Evolutionary conservation across 768 basidiomycete species (phyloP), one percentile per base, ranked within the genome.

Genomic region (Mycena albidolilacea): DNA sequence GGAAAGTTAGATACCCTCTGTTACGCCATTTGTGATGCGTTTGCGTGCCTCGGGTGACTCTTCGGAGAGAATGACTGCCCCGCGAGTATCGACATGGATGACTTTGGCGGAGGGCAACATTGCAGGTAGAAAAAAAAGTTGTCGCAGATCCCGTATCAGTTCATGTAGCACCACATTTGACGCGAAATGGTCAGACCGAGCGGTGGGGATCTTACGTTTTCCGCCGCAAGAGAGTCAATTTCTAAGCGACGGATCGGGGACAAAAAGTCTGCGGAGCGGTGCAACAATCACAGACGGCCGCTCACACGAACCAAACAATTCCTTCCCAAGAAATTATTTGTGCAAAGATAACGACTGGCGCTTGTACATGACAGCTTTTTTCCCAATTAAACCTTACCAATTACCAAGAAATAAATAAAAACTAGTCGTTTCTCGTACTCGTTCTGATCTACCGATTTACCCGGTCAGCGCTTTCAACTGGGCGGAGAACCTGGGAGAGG

Each of bases 1-100:
- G 46, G 67, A 54, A 60, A 74, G 71, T 69, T 72, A 73, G 68
- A 64, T 64, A 59, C 60, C 43, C 39, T 54, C 30, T 61, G 55
- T 68, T 75, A 68, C 69, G 71, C 63, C 58, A 64, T 71, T 66
- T 66, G 60, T 44, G 57, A 57, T 64, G 65, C 58, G 41, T 72
- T 80, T 39, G 63, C 91, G 81, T 78, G 97, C 97, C 87, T 97
- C 95, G 44, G 95, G 95, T 5, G 97, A 98, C 80, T 97, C 97
- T 83, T 98, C 97, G 59, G 94, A 91, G 46, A 98, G 87, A 75
- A 98, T 98, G 70, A 97, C 88, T 17, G 97, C 97, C 17, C 97
- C 97, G 75, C 95, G 90, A 37, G 96, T 98, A 78, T 98, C 96
- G 78, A 98, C 97, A 81, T 95, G 95, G 79, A 98, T 97, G 64